Evolutionary conservation across 306 rosid genomes (phyloP), one percentile per base, ranked within the genome.

Genomic region (Ammopiptanthus mongolicus): DNA sequence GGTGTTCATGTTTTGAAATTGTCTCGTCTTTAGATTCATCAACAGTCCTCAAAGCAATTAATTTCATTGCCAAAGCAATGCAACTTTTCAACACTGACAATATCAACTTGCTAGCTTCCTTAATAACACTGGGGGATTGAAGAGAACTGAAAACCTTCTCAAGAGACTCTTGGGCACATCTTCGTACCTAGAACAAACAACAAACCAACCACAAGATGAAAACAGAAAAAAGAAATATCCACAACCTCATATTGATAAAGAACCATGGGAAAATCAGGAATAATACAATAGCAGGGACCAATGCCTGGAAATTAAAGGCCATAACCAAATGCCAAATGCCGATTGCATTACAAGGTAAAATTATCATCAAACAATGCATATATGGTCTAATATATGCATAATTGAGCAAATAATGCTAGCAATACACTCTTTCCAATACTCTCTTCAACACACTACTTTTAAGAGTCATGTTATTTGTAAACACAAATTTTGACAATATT

Each of bases 121-220:
- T 90, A 51, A 65, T 55, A 79, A 78, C 90, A 13, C 44, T 48
- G 13, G 93, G 85, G 55, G 86, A 74, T 29, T 72, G 67, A 48
- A 91, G 51, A 51, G 86, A 90, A 80, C 77, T 82, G 53, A 95
- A 88, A 77, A 84, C 79, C 73, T 80, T 90, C 85, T 76, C 90
- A 6, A 95, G 87, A 76, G 90, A 88, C 33, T 87, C 97, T 84
- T 87, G 97, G 58, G 97, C 93, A 75, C 97, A 87, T 79, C 94
- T 89, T 46, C 96, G 82, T 12, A 95, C 97, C 98, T 95, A 82
- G 69, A 76, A 64, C 44, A 55, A 74, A 6, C 28, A 67, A 70
- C 14, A 6, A 67, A 8, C 41, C 69, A 84, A 31, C 39, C 8
- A 66, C 11, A 41, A 41, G 47, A 41, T 0, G n/a, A 41, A 41